Evolutionary conservation across 495 filamentous ascomycete genomes (phyloP).

Genomic region (Aspergillus incahuasiensis): DNA sequence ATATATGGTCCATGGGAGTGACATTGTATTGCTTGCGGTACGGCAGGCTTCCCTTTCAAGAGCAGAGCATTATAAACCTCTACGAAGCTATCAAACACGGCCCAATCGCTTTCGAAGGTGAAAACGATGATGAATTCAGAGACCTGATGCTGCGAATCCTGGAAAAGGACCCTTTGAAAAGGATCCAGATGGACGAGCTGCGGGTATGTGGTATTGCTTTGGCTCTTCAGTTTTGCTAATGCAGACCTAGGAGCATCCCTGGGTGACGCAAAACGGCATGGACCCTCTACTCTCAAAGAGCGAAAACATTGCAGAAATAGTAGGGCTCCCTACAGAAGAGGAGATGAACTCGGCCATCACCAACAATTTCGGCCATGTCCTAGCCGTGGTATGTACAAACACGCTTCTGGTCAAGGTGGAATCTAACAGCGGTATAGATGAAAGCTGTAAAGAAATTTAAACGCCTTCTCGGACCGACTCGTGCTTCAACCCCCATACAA

Average conservation of each 20-base stretch:
- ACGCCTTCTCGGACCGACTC: slow-evolving; percentile 43
- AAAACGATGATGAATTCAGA: slow-evolving; percentile 53
- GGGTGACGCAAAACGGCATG: slow-evolving; percentile 80
- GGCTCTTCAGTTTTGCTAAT: not conserved
- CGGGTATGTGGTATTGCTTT: slow-evolving; percentile 52
- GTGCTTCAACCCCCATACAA: slow-evolving; percentile 47
- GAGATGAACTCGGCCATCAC: slow-evolving; percentile 92
- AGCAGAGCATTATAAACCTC: slow-evolving; percentile 71
- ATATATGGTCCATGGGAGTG: slow-evolving; percentile 99
- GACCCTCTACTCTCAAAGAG: slow-evolving; percentile 77
- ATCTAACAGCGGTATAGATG: slow-evolving; percentile 53
- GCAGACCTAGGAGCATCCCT: slow-evolving; percentile 73
- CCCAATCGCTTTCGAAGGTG: slow-evolving; percentile 39
- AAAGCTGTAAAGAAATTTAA: slow-evolving; percentile 91
- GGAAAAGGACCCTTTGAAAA: slow-evolving; percentile 70
- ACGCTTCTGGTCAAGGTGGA: not conserved
- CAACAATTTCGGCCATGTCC: slow-evolving; percentile 71
- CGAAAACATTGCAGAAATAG: slow-evolving; percentile 78
- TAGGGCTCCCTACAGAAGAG: slow-evolving; percentile 78
- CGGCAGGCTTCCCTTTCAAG: slow-evolving; percentile 79
- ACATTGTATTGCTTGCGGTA: slow-evolving; percentile 91
- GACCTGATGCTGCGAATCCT: slow-evolving; percentile 65
- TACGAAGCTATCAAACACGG: slow-evolving; percentile 83
- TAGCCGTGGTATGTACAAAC: slow-evolving; percentile 65
- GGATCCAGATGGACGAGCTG: slow-evolving; percentile 77